Evolutionary conservation across 495 filamentous ascomycete genomes (phyloP).

Genomic region (Penicillium bovifimosum): DNA sequence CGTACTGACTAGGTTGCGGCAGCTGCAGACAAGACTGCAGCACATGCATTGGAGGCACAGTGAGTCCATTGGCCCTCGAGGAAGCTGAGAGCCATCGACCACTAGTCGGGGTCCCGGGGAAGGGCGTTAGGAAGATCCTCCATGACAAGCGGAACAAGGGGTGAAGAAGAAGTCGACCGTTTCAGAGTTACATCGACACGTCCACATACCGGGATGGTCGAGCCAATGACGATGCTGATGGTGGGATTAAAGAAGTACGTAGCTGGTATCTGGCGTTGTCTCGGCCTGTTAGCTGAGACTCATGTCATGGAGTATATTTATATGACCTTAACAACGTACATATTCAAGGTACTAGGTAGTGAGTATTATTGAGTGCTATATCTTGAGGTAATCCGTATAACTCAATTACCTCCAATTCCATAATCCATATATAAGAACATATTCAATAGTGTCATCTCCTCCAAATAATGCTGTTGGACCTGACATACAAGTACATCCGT

Average conservation of each 20-base stretch:
- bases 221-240: neutral
- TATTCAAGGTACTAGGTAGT: too few species aligned
- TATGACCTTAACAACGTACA: too few species aligned
- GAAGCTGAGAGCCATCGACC: constrained; percentile 2
- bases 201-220: neutral
- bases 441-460: neutral
- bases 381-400: neutral
- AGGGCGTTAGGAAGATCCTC: neutral
- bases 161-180: neutral
- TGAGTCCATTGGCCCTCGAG: constrained; percentile 5
- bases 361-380: too few species aligned
- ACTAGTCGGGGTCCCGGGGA: neutral
- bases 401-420: neutral
- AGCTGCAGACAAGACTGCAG: constrained; percentile 5
- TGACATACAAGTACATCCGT: neutral
- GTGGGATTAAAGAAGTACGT: neutral
- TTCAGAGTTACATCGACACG: constrained; percentile 10
- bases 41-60: neutral
- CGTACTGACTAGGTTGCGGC: neutral
- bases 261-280: neutral
- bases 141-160: constrained; percentile 6
- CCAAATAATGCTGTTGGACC: neutral
- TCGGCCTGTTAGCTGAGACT: neutral
- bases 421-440: too few species aligned
- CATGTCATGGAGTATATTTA: neutral